Evolutionary conservation across 2,329 filamentous ascomycete species (phyloP).

Genomic region (Diaporthe humulicola): DNA sequence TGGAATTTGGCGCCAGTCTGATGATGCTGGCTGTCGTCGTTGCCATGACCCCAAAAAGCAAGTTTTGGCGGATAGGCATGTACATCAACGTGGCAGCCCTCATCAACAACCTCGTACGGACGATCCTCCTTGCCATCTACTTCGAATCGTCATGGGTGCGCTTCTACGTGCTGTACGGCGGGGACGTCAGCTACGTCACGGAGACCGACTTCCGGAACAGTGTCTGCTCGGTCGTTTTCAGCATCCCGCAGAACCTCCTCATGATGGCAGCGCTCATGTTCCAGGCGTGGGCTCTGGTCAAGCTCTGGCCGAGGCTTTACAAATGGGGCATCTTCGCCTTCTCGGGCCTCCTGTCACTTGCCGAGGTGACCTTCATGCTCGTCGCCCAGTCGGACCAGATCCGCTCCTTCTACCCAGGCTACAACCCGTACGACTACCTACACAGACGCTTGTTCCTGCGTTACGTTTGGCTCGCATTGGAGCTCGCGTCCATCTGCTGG

Average conservation of each 20-base stretch:
- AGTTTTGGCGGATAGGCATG: constrained; percentile 74
- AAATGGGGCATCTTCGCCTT: constrained; percentile 47
- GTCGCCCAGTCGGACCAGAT: constrained; percentile 54
- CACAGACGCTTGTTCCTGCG: constrained; percentile 52
- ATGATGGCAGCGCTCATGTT: constrained; percentile 62
- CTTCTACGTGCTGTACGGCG: constrained; percentile 71
- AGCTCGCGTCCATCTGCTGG: constrained; percentile 54
- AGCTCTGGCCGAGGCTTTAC: constrained; percentile 57
- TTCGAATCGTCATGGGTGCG: constrained; percentile 72
- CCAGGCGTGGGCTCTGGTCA: constrained; percentile 67
- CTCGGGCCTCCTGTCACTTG: constrained; percentile 52
- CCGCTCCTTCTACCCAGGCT: constrained; percentile 45
- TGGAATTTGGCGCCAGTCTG: constrained; percentile 77
- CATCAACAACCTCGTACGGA: constrained; percentile 70
- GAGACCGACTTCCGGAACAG: constrained; percentile 51
- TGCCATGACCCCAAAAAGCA: constrained; percentile 74
- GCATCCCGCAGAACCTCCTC: constrained; percentile 58
- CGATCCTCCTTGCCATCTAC: constrained; percentile 68
- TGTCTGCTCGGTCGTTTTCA: constrained; percentile 56
- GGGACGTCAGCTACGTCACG: constrained; percentile 66
- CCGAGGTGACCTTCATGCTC: constrained; percentile 49
- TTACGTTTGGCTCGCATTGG: constrained; percentile 51
- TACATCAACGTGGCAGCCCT: constrained; percentile 75
- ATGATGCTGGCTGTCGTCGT: constrained; percentile 76
- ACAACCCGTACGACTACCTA: constrained; percentile 25